These are phyloP conservation scores for Wallacemonas sp. DNA, from an alignment of 208 protist genomes.

Conservation along the genomic window DNA sequence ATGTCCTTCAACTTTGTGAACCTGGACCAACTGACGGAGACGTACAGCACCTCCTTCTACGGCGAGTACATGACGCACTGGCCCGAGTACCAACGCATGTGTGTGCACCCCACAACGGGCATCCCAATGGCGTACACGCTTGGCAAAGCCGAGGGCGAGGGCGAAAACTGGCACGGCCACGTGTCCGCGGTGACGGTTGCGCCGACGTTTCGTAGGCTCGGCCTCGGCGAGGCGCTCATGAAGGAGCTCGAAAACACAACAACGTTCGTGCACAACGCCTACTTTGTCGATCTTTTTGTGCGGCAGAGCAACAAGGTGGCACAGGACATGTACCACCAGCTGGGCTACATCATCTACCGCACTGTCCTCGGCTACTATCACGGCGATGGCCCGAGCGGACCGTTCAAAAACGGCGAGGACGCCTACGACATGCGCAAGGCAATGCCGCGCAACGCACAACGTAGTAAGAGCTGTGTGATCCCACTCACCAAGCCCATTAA, in stretches of 20 bases:
- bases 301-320: constrained; percentile 97
- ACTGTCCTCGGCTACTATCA: constrained; percentile 87
- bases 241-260: constrained; percentile 92
- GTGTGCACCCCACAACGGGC: constrained; percentile 86
- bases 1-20: constrained; percentile 97
- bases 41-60: constrained; percentile 98
- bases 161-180: constrained; percentile 97
- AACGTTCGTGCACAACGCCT: constrained; percentile 90
- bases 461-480: constrained; percentile 73
- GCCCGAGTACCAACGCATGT: constrained; percentile 96
- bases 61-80: constrained; percentile 96
- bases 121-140: constrained; percentile 96
- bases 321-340: constrained; percentile 97
- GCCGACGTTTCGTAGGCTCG: constrained; percentile 96
- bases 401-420: constrained; percentile 82
- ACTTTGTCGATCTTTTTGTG: constrained; percentile 99
- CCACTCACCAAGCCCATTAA: constrained; percentile 69
- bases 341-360: constrained; percentile 98
- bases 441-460: constrained; percentile 88
- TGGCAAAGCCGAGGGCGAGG: constrained; percentile 96
- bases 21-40: constrained; percentile 97
- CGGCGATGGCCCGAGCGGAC: constrained; percentile 56
- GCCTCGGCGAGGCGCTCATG: constrained; percentile 95
- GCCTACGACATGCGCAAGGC: constrained; percentile 98
- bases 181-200: constrained; percentile 99